Evolutionary conservation across 257 asterid species (phyloP).

Genomic region (Petunia axillaris): DNA sequence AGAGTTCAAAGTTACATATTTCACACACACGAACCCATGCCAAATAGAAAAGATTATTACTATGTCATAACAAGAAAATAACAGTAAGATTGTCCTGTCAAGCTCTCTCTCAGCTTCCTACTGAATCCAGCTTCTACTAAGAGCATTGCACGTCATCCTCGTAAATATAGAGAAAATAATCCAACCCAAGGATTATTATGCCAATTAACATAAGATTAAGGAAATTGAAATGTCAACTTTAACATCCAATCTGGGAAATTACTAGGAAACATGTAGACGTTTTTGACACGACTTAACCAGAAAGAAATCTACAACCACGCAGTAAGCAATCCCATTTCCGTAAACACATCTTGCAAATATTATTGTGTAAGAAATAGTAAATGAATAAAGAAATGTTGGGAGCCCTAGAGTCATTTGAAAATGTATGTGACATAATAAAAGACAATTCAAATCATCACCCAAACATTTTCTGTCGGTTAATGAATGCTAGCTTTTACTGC

Average conservation of each 20-base stretch:
- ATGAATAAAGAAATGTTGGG: background rate
- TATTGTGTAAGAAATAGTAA: background rate
- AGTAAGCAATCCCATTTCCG: background rate
- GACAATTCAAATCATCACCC: background rate
- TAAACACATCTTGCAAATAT: background rate
- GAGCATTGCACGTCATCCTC: background rate
- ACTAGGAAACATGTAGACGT: background rate
- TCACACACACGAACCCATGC: background rate
- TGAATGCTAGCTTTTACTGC: background rate
- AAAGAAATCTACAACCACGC: background rate
- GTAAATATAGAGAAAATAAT: background rate
- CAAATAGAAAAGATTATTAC: background rate
- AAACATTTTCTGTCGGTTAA: background rate
- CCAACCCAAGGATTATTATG: background rate
- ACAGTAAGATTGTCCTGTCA: background rate
- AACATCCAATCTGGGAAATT: conserved; percentile 4
- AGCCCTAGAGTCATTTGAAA: background rate
- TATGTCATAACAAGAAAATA: background rate
- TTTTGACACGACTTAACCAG: conserved; percentile 11
- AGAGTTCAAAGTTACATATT: background rate
- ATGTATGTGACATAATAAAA: background rate
- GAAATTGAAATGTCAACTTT: conserved; percentile 15
- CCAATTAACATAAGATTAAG: background rate
- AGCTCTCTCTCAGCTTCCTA: conserved; percentile 12
- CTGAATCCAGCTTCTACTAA: conserved; percentile 20